Evolutionary conservation across 495 filamentous ascomycete genomes (phyloP).

Genomic region (Penicillium daleae): DNA sequence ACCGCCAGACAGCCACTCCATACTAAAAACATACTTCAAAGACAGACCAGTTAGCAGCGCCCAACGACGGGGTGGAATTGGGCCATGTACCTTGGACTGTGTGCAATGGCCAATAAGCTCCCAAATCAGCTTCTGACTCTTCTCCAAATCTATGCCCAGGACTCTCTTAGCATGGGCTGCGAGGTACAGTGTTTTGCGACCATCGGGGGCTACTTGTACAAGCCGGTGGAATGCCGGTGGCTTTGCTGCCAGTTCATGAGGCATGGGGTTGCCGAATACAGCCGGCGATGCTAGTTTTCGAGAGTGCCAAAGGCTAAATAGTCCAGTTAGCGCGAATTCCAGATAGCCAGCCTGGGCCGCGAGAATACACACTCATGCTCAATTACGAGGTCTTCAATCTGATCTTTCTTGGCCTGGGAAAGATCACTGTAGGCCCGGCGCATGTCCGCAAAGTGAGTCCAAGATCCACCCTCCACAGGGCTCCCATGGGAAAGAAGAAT

Average conservation of each 20-base stretch:
- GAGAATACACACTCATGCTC: conserved; percentile 26
- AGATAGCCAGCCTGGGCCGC: neutral
- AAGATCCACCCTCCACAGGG: conserved; percentile 26
- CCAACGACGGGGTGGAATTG: neutral
- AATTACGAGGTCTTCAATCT: conserved; percentile 25
- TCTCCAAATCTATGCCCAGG: conserved; percentile 18
- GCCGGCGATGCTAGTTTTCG: conserved; percentile 26
- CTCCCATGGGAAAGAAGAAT: conserved; percentile 29
- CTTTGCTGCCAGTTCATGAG: conserved; percentile 29
- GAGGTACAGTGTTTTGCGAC: conserved; percentile 28
- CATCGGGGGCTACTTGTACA: conserved; percentile 26
- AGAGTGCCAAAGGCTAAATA: conserved; percentile 27
- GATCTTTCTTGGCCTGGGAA: conserved; percentile 21
- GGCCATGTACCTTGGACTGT: conserved; percentile 20
- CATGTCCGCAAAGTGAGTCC: conserved; percentile 30
- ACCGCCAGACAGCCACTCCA: conserved; percentile 27
- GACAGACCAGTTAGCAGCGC: neutral
- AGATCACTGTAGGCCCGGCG: conserved; percentile 23
- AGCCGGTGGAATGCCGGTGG: conserved; percentile 29
- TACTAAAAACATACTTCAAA: conserved; percentile 28
- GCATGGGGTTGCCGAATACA: conserved; percentile 26
- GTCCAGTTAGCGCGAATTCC: neutral
- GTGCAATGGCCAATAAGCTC: conserved; percentile 30
- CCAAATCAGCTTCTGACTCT: conserved; percentile 28
- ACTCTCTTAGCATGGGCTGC: conserved; percentile 27